phyloP scores from a whole-genome alignment of 169 alveolate species.

The Perkinsus marinus region DNA sequence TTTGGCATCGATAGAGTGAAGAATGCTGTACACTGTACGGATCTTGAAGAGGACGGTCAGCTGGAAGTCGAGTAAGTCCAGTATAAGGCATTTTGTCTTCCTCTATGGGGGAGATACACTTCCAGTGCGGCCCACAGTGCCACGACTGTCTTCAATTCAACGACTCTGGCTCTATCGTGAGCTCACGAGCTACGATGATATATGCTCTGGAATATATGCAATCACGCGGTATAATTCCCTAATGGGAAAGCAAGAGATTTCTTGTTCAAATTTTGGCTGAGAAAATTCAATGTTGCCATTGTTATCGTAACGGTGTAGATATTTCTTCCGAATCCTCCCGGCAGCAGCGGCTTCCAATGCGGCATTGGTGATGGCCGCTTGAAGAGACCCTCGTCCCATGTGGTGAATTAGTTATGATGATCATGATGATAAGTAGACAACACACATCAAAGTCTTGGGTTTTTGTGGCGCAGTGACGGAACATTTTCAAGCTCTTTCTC shows the following conservation, averaged over 20 bases:
- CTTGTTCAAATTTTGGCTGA: too few species aligned
- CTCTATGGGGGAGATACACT: not conserved
- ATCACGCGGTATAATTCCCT: too few species aligned
- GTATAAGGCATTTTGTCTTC: not conserved
- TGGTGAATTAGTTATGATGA: not conserved
- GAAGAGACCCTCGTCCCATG: not conserved
- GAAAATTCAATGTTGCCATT: too few species aligned
- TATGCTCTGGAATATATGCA: too few species aligned
- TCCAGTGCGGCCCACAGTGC: too few species aligned
- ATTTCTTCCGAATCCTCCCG: not conserved
- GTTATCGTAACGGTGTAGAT: too few species aligned
- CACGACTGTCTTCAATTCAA: too few species aligned
- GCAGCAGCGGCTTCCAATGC: not conserved
- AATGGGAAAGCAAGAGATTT: too few species aligned
- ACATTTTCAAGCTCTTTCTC: not conserved
- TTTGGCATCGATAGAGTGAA: slow-evolving; percentile 65
- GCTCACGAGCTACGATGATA: too few species aligned
- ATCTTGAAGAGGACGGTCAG: slow-evolving; percentile 67
- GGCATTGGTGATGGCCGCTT: not conserved
- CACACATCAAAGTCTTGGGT: too few species aligned
- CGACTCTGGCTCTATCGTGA: too few species aligned
- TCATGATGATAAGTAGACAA: not conserved
- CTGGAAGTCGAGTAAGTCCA: slow-evolving; percentile 36
- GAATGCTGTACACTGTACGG: slow-evolving; percentile 81
- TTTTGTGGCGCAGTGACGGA: not conserved